Conservation (phyloP, 2,329 filamentous ascomycete species). For the Clonostachys rhizophaga region DNA sequence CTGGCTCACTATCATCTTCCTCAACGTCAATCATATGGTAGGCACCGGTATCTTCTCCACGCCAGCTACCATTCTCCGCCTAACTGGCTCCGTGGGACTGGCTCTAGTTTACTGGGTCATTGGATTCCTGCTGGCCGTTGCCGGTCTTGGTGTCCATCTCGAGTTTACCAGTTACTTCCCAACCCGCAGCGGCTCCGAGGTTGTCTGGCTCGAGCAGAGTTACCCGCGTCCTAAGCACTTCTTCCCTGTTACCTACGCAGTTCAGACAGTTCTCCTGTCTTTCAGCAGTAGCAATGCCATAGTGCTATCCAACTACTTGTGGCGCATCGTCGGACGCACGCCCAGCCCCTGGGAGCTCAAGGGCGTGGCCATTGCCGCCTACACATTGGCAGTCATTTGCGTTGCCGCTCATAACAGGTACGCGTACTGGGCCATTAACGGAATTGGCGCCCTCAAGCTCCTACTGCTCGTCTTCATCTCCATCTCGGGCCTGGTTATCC, state of each 20-base stretch:
- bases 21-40: constrained; percentile 65
- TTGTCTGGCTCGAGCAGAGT: constrained; percentile 68
- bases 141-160: constrained; percentile 55
- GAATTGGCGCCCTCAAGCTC: constrained; percentile 60
- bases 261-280: constrained; percentile 58
- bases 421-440: constrained; percentile 50
- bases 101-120: constrained; percentile 59
- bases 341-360: constrained; percentile 48
- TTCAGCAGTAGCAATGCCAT: constrained; percentile 69
- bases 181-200: constrained; percentile 61
- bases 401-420: constrained; percentile 51
- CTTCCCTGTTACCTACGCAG: constrained; percentile 57
- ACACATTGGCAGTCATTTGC: constrained; percentile 54
- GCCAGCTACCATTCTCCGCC: constrained; percentile 61
- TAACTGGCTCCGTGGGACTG: constrained; percentile 62
- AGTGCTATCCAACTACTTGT: constrained; percentile 63
- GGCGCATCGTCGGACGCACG: constrained; percentile 47
- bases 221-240: constrained; percentile 60
- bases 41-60: constrained; percentile 71
- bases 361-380: constrained; percentile 51
- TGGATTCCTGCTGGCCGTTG: constrained; percentile 56
- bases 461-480: constrained; percentile 57
- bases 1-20: constrained; percentile 61
- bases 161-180: constrained; percentile 70
- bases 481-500: constrained; percentile 55